Conservation (phyloP, 208 protist genomes). For the Borovskyia barvae region DNA sequence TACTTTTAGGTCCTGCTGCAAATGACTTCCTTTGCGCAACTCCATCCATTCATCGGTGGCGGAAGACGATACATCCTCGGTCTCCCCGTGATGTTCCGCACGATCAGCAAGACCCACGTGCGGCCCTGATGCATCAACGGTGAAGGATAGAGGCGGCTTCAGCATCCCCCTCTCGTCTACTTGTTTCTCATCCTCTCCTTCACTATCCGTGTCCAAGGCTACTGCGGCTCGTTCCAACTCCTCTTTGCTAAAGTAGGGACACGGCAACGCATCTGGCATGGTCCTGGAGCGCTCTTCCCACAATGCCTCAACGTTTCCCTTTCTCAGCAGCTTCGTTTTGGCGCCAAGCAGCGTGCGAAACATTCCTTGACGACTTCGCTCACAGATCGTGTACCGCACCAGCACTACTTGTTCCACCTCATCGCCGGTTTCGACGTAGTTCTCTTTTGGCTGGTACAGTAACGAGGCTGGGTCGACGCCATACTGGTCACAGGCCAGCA, state of each 20-base stretch:
- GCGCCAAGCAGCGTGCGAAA: conserved; percentile 15
- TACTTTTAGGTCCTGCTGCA: too few species aligned
- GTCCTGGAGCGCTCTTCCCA: conserved; percentile 4
- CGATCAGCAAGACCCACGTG: too few species aligned
- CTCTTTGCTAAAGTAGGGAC: conserved; percentile 1
- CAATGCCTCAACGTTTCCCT: conserved; percentile 4
- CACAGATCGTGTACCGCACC: conserved; percentile 15
- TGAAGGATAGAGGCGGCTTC: conserved; percentile 3
- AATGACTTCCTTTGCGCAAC: too few species aligned
- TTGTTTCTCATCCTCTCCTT: neutral
- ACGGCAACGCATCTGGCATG: neutral
- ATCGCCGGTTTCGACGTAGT: neutral
- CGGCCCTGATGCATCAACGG: too few species aligned
- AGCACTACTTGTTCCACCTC: conserved; percentile 9
- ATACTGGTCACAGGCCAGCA: conserved; percentile 14
- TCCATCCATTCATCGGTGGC: too few species aligned
- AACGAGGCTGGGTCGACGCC: conserved; percentile 2
- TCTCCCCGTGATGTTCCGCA: too few species aligned
- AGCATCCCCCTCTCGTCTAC: conserved; percentile 10
- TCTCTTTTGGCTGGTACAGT: conserved; percentile 3
- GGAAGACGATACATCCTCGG: too few species aligned
- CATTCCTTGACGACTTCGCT: conserved; percentile 10
- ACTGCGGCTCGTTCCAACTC: neutral
- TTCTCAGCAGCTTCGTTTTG: conserved; percentile 4
- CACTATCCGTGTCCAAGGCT: conserved; percentile 7